Evolutionary conservation across 2,329 filamentous ascomycete genomes (phyloP), one percentile per base, ranked within the genome.

Genomic region (Rutstroemia sp.): DNA sequence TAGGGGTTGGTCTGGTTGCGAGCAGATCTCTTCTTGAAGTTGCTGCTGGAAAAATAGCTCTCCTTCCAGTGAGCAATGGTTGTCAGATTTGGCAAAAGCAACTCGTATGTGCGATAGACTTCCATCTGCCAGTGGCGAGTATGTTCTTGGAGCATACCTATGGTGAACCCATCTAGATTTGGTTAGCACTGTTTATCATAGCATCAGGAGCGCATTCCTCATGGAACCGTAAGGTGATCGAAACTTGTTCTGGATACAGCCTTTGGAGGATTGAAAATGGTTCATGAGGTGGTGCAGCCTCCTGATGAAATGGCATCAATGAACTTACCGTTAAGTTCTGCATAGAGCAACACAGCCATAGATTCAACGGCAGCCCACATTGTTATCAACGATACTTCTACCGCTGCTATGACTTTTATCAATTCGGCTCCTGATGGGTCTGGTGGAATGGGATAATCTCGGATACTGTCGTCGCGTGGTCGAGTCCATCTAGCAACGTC

Each of bases 351-450:
- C 39, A 56, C 23, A 21, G 52, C 34, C 40, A 53, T 52, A 3
- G 48, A 40, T 42, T 56, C 54, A 7, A 56, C 49, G 25, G 21
- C 48, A 47, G 12, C 12, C 54, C 54, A 56, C 21, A 51, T 47
- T 4, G 5, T n/a, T 12, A 56, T 19, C 40, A 56, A 30, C 5
- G 40, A 47, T 17, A 27, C 25, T 34, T 56, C 54, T 8, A 56
- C n/a, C 10, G 38, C 27, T n/a, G 48, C 7, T 42, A 56, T 1
- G 19, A 56, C 36, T 9, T 53, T 23, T 16, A 39, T 23, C 14
- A 56, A 30, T 7, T 56, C 39, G 8, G 7, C 9, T 34, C 21
- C 27, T 34, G 10, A 12, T 1, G 48, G 42, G 23, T 52, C 54
- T n/a, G 6, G 44, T 5, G 27, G 5, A 16, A 51, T 51, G 9